Conservation (phyloP, 768 basidiomycete genomes). For the Boletales sp. region DNA sequence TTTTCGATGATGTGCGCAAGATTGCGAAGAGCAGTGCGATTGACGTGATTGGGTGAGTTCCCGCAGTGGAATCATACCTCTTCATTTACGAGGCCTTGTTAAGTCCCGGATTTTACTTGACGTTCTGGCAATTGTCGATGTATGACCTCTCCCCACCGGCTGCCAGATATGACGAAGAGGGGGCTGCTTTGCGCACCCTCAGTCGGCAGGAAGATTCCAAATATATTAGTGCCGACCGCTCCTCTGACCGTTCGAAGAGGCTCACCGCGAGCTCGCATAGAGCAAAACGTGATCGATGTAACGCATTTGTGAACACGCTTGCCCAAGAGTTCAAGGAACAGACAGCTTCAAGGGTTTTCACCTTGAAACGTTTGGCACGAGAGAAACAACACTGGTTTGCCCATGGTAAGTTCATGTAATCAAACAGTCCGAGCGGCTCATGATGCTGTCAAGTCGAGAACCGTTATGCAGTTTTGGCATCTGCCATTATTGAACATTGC, state of each 20-base stretch:
- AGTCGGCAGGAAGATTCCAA: constrained; percentile 68
- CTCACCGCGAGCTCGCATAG: constrained; percentile 56
- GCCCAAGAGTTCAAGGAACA: constrained; percentile 76
- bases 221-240: constrained; percentile 65
- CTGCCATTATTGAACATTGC: constrained; percentile 81
- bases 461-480: constrained; percentile 46
- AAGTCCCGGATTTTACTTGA: constrained; percentile 89
- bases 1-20: constrained; percentile 74
- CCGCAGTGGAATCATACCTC: constrained; percentile 1
- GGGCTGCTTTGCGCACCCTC: constrained; percentile 52
- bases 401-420: constrained; percentile 39
- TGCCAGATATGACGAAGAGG: constrained; percentile 76
- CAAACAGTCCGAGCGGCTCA: constrained; percentile 4
- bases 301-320: constrained; percentile 53
- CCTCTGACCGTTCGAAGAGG: constrained; percentile 60
- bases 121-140: constrained; percentile 95
- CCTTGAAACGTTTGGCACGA: constrained; percentile 68
- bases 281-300: constrained; percentile 62
- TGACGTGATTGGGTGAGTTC: constrained; percentile 68
- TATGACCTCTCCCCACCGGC: constrained; percentile 84
- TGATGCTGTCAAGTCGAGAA: constrained; percentile 24
- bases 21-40: constrained; percentile 64
- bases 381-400: constrained; percentile 86
- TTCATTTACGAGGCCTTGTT: constrained; percentile 3
- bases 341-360: constrained; percentile 65